Percentiles rank a stretch among this genome's conserved stretches.
phyloP scores from a whole-genome alignment of 495 filamentous ascomycete species.

The Xylaria sp. region DNA sequence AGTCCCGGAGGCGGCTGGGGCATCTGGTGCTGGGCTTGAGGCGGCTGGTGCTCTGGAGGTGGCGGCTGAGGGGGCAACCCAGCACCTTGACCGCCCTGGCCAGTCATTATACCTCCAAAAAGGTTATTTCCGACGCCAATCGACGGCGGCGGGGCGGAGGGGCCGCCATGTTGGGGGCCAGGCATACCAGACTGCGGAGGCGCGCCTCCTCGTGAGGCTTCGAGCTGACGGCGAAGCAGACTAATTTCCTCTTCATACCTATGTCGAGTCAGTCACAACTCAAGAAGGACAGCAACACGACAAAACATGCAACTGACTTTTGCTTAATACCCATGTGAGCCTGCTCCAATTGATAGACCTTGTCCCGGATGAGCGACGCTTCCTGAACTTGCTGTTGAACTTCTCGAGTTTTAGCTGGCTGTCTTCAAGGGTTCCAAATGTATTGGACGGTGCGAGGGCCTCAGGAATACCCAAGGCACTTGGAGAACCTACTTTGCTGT shows the following conservation, averaged over 20 bases:
- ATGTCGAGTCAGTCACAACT: background rate
- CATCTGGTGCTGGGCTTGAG: slow-evolving; percentile 63
- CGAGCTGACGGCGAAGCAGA: slow-evolving; percentile 85
- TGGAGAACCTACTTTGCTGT: slow-evolving; percentile 76
- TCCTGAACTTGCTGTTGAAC: slow-evolving; percentile 88
- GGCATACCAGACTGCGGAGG: slow-evolving; percentile 65
- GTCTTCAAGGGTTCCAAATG: background rate
- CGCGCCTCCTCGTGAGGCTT: slow-evolving; percentile 72
- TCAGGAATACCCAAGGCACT: background rate
- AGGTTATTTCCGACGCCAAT: slow-evolving; percentile 93
- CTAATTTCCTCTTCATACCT: slow-evolving; percentile 95
- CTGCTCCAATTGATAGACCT: slow-evolving; percentile 90
- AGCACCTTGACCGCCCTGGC: slow-evolving; percentile 80
- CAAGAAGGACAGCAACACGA: background rate
- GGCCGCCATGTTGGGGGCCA: slow-evolving; percentile 75
- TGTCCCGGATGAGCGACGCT: slow-evolving; percentile 89
- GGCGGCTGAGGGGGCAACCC: slow-evolving; percentile 87
- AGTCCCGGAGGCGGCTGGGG: slow-evolving; percentile 70
- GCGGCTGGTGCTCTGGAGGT: slow-evolving; percentile 59
- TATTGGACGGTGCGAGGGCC: background rate
- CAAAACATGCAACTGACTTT: slow-evolving; percentile 69
- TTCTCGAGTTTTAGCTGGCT: slow-evolving; percentile 42
- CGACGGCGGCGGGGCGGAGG: slow-evolving; percentile 80
- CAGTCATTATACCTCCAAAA: slow-evolving; percentile 95
- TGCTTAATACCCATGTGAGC: slow-evolving; percentile 83